Evolutionary conservation across 768 basidiomycete species (phyloP).

Genomic region (Hemileccinum impolitum): DNA sequence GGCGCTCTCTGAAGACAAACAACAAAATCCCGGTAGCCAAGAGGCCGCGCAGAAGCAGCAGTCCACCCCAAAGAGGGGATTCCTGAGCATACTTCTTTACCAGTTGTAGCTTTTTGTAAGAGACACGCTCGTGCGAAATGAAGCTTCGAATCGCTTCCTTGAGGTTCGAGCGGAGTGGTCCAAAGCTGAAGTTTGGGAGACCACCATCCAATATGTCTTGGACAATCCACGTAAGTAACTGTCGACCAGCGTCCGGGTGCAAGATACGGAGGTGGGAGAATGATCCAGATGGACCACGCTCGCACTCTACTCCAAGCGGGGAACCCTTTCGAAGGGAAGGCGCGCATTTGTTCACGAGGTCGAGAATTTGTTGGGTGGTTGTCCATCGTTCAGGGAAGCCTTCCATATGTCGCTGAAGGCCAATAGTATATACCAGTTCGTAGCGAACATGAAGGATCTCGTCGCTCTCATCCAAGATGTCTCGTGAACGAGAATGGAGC

Average conservation of each 20-base stretch:
- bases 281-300: constrained; percentile 7
- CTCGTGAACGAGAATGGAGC: constrained; percentile 24
- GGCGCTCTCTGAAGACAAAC: constrained; percentile 30
- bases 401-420: constrained; percentile 26
- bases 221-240: constrained; percentile 12
- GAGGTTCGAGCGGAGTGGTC: neutral
- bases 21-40: constrained; percentile 31
- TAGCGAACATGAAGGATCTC: constrained; percentile 34
- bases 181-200: constrained; percentile 18
- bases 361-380: constrained; percentile 30
- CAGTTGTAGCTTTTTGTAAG: neutral
- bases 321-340: constrained; percentile 1
- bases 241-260: constrained; percentile 6
- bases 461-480: constrained; percentile 32
- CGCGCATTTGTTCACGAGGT: constrained; percentile 20
- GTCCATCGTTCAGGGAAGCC: constrained; percentile 35
- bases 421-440: constrained; percentile 37
- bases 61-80: constrained; percentile 14
- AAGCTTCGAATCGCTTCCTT: constrained; percentile 19
- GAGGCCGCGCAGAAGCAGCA: constrained; percentile 36
- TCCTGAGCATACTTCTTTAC: constrained; percentile 7
- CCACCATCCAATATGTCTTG: constrained; percentile 12
- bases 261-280: constrained; percentile 28
- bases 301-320: constrained; percentile 19
- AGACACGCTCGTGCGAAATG: constrained; percentile 14